Base-by-base conservation (phyloP, 208 protist species). In the Trypanosoma melophagium region DNA sequence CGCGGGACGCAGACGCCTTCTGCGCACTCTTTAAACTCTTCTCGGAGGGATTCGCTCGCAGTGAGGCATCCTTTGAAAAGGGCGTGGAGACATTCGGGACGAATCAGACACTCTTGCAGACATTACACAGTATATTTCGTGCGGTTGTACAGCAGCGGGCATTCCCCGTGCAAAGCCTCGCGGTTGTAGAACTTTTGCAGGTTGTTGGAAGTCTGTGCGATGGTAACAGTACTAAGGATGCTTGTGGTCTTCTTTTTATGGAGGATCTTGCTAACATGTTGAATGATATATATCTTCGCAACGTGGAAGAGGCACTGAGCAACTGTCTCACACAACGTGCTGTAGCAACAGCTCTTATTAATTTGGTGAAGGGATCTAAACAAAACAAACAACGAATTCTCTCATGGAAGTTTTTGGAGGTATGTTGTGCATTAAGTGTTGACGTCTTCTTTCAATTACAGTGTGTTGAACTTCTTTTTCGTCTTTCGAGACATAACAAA, bases 381-480 rank as follows among this genome's bases (percentile, higher is more conserved):
- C 73, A 88, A 51, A 96, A 96, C 75, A 96, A 94, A 62, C 71
- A 80, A 50, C 82, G 86, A 7, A 79, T 92, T 60, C 35, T 68
- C 4, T 92, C 89, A 19, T 94, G 88, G 85, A 74, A 77, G 41
- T 86, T 91, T 55, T 79, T 94, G n/a, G 87, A 74, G 13, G 73
- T 83, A 47, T 86, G 81, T 67, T 93, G 80, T 56, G 79, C 77
- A 13, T 64, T 72, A 25, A 89, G 79, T 28, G 84, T 92, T 5
- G 92, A 96, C 66, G 78, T 94, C n/a, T 96, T 96, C 64, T 95
- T 95, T 52, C 92, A 95, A 66, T 69, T 96, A 24, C 92, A 96
- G 79, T 96, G 92, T 55, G 79, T 94, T n/a, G 88, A 96, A 74
- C 71, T 96, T 52, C 78, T 96, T 4, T 96, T 91, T 66, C 88